phyloP scores from a whole-genome alignment of 2,329 filamentous ascomycete genomes.

The Diaporthe citriasiana region DNA sequence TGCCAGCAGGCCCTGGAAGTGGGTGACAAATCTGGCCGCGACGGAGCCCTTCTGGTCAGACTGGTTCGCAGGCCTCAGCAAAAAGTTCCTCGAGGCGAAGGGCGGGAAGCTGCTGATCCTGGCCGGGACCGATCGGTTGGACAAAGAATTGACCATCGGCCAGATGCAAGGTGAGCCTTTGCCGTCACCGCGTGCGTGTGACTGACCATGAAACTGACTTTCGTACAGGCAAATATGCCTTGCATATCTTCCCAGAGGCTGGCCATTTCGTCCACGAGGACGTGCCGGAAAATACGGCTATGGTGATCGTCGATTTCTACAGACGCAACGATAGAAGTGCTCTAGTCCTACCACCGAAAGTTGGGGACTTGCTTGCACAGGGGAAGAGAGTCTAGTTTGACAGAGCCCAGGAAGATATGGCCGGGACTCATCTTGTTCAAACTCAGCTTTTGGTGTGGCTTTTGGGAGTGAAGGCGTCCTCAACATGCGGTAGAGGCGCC shows the following conservation, averaged over 20 bases:
- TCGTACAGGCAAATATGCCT: constrained; percentile 84
- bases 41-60: constrained; percentile 95
- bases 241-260: constrained; percentile 94
- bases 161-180: constrained; percentile 87
- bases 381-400: constrained; percentile 68
- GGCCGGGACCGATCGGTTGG: constrained; percentile 89
- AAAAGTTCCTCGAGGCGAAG: constrained; percentile 85
- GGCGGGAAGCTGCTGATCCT: constrained; percentile 89
- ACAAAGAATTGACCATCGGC: constrained; percentile 93
- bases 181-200: neutral
- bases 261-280: constrained; percentile 99
- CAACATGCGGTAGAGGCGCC: neutral
- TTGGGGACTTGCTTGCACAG: constrained; percentile 78
- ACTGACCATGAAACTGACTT: constrained; percentile 35
- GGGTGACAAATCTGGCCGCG: constrained; percentile 85
- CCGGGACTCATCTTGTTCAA: neutral
- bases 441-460: neutral
- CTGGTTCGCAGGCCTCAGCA: constrained; percentile 91
- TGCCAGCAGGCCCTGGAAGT: constrained; percentile 74
- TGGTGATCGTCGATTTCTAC: constrained; percentile 90
- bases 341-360: constrained; percentile 91
- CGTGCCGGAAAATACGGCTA: constrained; percentile 88
- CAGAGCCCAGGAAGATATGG: neutral
- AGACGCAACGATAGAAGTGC: constrained; percentile 88
- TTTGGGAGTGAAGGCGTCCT: neutral